These are phyloP conservation scores for Rhizopus microsporus DNA, from an alignment of 371 early-diverging fungal species.

Conservation along the genomic window DNA sequence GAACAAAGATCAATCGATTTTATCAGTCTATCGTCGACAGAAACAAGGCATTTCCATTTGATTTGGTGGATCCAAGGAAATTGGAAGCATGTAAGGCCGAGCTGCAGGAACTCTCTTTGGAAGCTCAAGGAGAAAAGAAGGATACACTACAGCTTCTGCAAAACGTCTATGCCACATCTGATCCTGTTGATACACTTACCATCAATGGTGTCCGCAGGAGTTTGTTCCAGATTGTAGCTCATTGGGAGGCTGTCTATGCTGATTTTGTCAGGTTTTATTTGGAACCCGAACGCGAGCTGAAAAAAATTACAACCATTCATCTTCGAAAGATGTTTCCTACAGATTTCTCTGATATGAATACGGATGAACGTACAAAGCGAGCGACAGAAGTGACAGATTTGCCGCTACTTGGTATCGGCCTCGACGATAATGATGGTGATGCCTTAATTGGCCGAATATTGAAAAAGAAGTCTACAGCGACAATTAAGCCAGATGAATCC, in stretches of 20 bases:
- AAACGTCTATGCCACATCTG: conserved; percentile 75
- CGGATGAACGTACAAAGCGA: conserved; percentile 42
- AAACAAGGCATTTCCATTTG: conserved; percentile 66
- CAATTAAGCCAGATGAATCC: background rate
- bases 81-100: conserved; percentile 66
- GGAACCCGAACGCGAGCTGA: conserved; percentile 75
- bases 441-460: conserved; percentile 5
- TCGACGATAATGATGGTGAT: conserved; percentile 30
- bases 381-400: conserved; percentile 42
- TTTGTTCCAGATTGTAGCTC: conserved; percentile 73
- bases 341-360: conserved; percentile 33
- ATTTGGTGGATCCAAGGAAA: conserved; percentile 66
- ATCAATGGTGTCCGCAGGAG: conserved; percentile 75
- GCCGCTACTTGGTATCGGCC: conserved; percentile 40
- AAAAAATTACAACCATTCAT: conserved; percentile 65
- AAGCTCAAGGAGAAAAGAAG: conserved; percentile 78
- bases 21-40: conserved; percentile 76
- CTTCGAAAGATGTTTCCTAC: conserved; percentile 68
- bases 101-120: conserved; percentile 62
- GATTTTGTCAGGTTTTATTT: conserved; percentile 75
- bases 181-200: conserved; percentile 77
- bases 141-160: conserved; percentile 80
- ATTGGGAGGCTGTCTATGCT: conserved; percentile 86
- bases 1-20: conserved; percentile 65
- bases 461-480: background rate